phyloP scores from a whole-genome alignment of 805 yeast genomes.

The Wickerhamomyces canadensis region DNA sequence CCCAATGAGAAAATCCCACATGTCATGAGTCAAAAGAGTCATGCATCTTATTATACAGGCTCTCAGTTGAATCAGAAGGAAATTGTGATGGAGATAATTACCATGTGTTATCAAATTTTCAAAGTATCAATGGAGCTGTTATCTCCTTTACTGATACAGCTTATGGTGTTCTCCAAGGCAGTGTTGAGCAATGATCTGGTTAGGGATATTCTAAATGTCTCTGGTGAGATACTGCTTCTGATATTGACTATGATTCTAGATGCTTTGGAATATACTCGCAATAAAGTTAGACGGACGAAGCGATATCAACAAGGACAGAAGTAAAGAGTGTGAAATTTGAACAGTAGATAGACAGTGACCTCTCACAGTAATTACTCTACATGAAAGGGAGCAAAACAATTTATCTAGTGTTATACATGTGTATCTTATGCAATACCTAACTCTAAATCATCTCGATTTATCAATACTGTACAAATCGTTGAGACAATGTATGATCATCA shows the following conservation, averaged over 20 bases:
- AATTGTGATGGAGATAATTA: background rate
- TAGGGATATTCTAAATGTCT: background rate
- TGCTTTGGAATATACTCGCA: background rate
- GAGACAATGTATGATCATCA: conserved; percentile 18
- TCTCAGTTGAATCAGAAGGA: background rate
- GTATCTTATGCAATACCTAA: no score
- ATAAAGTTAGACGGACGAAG: no score
- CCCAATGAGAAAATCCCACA: no score
- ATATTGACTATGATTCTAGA: conserved; percentile 1
- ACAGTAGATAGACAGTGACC: no score
- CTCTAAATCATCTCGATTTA: no score
- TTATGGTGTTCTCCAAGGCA: background rate
- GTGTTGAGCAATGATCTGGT: conserved; percentile 1
- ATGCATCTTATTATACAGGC: background rate
- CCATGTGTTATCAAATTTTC: background rate
- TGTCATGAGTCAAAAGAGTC: no score
- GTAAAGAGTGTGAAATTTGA: no score
- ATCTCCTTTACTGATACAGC: background rate
- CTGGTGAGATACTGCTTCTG: background rate
- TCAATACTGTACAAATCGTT: conserved; percentile 17
- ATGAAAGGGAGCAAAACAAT: no score
- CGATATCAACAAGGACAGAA: no score
- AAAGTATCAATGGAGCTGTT: background rate
- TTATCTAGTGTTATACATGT: no score
- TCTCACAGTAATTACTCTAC: no score